phyloP scores from a whole-genome alignment of 371 early-diverging fungal genomes.

The Apophysomyces sp. region DNA sequence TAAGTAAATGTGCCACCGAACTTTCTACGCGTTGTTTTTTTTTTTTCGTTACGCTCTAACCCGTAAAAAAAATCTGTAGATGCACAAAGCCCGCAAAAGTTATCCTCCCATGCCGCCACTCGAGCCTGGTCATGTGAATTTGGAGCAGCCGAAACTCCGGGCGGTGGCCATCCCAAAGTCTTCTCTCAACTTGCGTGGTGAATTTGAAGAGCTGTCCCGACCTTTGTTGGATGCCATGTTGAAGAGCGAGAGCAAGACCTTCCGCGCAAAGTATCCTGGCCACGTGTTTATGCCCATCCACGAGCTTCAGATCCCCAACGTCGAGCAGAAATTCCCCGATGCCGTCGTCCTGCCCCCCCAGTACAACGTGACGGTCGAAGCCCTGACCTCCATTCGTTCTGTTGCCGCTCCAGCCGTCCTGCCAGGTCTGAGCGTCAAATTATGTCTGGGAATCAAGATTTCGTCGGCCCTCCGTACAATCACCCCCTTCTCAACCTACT shows the following conservation, averaged over 20 bases:
- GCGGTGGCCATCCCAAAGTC: conserved; percentile 54
- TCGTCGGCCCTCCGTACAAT: conserved; percentile 76
- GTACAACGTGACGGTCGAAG: conserved; percentile 41
- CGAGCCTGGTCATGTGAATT: conserved; percentile 41
- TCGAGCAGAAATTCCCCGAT: conserved; percentile 50
- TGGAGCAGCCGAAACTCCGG: conserved; percentile 45
- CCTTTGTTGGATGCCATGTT: conserved; percentile 34
- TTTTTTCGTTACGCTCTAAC: not conserved
- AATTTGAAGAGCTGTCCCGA: conserved; percentile 39
- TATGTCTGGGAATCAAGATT: conserved; percentile 68
- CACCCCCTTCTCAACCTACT: conserved; percentile 67
- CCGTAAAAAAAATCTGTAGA: conserved; percentile 27
- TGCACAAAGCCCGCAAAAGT: conserved; percentile 69
- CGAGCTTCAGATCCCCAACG: conserved; percentile 65
- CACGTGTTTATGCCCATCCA: conserved; percentile 65
- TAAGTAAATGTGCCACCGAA: conserved; percentile 27
- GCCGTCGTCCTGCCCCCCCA: conserved; percentile 41
- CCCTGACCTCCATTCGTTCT: conserved; percentile 69
- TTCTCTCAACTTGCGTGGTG: conserved; percentile 51
- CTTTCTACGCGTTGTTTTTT: not conserved
- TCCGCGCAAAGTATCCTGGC: conserved; percentile 14
- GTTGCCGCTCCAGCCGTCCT: conserved; percentile 51
- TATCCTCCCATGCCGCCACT: conserved; percentile 58
- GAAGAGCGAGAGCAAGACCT: conserved; percentile 10
- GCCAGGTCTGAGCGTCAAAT: conserved; percentile 52